Evolutionary conservation across 768 basidiomycete species (phyloP).

Genomic region (Termitomyces sp.): DNA sequence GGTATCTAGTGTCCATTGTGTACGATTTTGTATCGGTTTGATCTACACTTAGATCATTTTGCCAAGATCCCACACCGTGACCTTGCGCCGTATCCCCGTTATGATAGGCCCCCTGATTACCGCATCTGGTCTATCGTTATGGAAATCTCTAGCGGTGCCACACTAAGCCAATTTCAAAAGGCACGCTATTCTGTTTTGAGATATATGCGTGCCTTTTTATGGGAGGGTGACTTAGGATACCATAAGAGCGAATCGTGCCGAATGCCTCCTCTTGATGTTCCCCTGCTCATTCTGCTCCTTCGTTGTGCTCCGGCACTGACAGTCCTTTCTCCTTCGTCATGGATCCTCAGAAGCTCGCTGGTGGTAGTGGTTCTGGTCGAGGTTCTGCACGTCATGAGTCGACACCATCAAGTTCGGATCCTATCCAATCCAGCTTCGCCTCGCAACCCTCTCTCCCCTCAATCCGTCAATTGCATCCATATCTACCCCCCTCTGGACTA

Average conservation of each 20-base stretch:
- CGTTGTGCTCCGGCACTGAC: constrained; percentile 9
- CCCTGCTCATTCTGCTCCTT: constrained; percentile 9
- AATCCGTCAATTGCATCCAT: constrained; percentile 67
- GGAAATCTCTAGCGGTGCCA: constrained; percentile 39
- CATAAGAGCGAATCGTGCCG: constrained; percentile 25
- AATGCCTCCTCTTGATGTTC: constrained; percentile 16
- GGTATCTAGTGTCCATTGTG: background rate
- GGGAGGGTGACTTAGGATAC: constrained; percentile 24
- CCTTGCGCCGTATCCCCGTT: constrained; percentile 26
- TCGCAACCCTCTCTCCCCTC: constrained; percentile 52
- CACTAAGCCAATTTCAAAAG: constrained; percentile 15
- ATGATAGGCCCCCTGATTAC: constrained; percentile 26
- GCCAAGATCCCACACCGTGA: constrained; percentile 18
- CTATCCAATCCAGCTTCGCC: constrained; percentile 22
- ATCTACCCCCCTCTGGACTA: constrained; percentile 54
- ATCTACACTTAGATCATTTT: constrained; percentile 1
- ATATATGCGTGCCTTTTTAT: constrained; percentile 34
- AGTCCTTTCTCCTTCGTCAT: constrained; percentile 7
- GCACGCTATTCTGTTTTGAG: constrained; percentile 31
- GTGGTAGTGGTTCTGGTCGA: constrained; percentile 19
- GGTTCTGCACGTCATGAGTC: constrained; percentile 21
- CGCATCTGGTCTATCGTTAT: constrained; percentile 34
- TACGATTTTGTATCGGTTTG: constrained; percentile 7
- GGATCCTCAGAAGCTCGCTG: constrained; percentile 15
- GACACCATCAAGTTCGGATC: constrained; percentile 23